Base-by-base conservation (phyloP, 257 asterid genomes). In the Solanum sitiens region DNA sequence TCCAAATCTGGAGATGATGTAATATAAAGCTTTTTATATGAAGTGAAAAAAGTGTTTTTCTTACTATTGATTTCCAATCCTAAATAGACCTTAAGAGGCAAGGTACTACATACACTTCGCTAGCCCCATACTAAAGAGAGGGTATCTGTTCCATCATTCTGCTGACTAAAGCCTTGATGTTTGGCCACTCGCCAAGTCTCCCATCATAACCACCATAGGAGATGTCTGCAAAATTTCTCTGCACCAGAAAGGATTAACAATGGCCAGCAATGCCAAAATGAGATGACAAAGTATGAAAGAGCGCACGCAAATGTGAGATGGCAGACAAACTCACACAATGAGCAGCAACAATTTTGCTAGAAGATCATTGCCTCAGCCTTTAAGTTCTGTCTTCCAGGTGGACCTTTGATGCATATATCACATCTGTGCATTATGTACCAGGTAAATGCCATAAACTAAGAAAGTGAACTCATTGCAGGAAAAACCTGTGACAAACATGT, bases 71-170 rank as follows among this genome's bases (percentile, higher is more conserved):
- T 73, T 73, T 73, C 30, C 47, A 18, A 18, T 73, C 27, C 42
- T 20, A 8, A 73, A 18, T 73, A 20, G 18, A 73, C 47, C 7
- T 71, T 71, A 71, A 33, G 35, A 30, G 44, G 21, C 8, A 15
- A 14, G 61, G 61, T 15, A 50, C 61, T 50, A 6, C 61, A 16
- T 16, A 50, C 61, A 50, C 23, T 5, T 47, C 20, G 14, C 18
- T 47, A 8, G 27, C 45, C 45, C 45, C 50, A 44, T 44, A 44
- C 50, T 42, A 42, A 9, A 75, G 50, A 45, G 83, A 72, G 84
- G 39, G 21, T 89, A 95, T 95, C 91, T 93, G 91, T 90, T 94
- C 94, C 91, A 97, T 91, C 87, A 95, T 92, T 92, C 87, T 91
- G 77, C 96, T 86, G 89, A 93, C 93, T 86, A 93, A 68, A 50